phyloP scores from a whole-genome alignment of 2,329 filamentous ascomycete species.

The Cercospora brassicicola region DNA sequence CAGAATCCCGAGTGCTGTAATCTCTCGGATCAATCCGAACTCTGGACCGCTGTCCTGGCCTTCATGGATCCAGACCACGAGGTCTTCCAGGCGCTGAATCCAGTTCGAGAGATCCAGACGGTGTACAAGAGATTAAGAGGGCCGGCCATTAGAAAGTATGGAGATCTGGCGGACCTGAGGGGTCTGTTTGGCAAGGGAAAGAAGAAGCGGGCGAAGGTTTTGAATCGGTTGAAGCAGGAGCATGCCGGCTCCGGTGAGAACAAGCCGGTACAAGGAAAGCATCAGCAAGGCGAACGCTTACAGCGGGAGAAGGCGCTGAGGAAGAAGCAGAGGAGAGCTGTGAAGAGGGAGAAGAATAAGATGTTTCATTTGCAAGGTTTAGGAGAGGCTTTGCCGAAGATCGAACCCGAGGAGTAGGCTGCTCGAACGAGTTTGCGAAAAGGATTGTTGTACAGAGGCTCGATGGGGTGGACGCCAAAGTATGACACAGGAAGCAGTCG shows the following conservation, averaged over 20 bases:
- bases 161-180: not conserved
- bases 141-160: not conserved
- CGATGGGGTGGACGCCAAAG: not conserved
- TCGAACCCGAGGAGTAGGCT: not conserved
- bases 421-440: not conserved
- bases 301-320: not conserved
- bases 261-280: not conserved
- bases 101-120: not conserved
- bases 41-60: not conserved
- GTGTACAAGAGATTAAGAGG: not conserved
- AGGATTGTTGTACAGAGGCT: not conserved
- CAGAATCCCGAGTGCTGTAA: not conserved
- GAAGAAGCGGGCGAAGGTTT: not conserved
- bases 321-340: not conserved
- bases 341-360: not conserved
- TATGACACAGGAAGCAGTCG: not conserved
- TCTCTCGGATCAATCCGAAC: not conserved
- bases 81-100: not conserved
- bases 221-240: not conserved
- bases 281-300: not conserved
- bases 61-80: not conserved
- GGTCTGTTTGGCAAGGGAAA: not conserved
- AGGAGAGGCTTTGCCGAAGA: not conserved
- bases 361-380: not conserved
- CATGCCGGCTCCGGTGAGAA: not conserved